Base-by-base conservation (phyloP, 2,329 filamentous ascomycete species). In the Nigrograna mackinnonii region DNA sequence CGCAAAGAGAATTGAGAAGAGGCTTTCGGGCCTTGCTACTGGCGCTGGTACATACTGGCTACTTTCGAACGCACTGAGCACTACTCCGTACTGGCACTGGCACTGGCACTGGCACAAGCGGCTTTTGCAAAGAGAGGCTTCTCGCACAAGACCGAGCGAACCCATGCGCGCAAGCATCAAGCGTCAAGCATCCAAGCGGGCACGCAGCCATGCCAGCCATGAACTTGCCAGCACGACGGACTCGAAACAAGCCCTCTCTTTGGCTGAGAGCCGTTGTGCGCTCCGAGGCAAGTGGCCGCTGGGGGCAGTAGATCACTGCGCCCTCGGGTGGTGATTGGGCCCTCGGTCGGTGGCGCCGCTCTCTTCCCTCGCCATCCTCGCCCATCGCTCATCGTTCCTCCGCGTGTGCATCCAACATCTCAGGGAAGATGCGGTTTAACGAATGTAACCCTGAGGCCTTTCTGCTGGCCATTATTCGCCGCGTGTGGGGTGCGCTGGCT, bases 371-470 rank as follows among this genome's bases (percentile, higher is more conserved):
- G 20, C 30, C 28, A 16, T 41, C 19, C 6, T 26, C 39, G 30
- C 17, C 28, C 20, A 36, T 37, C 56, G 58, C 63, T 60, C 61
- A 64, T 44, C 47, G 35, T 17, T 34, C 35, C 35, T 35, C 41
- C n/a, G 12, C 22, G 6, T 13, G 26, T 5, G 22, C 24, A 35
- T 24, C 45, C 39, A 49, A 31, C 46, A 47, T 39, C 22, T 43
- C 34, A 35, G 50, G 53, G n/a, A n/a, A n/a, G 57, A 50, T 46
- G 49, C 44, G 46, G 37, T 20, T 43, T 46, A 54, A 46, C 52
- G 52, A 52, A 41, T 67, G 64, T 68, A 67, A 68, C 64, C 55
- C 57, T 60, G 57, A 51, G 54, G 49, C 50, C 50, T 50, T 38
- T 39, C 31, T 41, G 17, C 33, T 42, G 22, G 49, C 52, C 59